A percentile compares a stretch with the other conserved stretches of the same genome.
phyloP scores from a whole-genome alignment of 371 early-diverging fungal genomes.

The Rhizopus sp. region DNA sequence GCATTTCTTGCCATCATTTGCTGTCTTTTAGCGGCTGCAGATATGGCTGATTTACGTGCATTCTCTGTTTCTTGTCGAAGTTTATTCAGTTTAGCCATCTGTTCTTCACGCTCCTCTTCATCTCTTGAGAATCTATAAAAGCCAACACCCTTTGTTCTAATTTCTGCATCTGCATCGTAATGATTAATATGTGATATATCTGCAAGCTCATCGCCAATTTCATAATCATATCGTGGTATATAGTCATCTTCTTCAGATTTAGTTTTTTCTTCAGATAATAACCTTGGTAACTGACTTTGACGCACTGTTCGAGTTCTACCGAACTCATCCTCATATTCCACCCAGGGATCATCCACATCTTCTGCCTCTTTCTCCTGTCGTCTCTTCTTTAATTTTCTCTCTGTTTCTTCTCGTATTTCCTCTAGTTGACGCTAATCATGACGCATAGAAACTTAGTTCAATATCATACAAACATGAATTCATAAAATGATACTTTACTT shows the following conservation, averaged over 20 bases:
- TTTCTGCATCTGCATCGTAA: slow-evolving; percentile 63
- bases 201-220: slow-evolving; percentile 21
- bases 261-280: background rate
- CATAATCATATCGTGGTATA: slow-evolving; percentile 13
- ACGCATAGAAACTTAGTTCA: slow-evolving; percentile 11
- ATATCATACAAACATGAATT: slow-evolving; percentile 7
- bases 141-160: slow-evolving; percentile 74
- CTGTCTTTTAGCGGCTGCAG: slow-evolving; percentile 52
- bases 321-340: slow-evolving; percentile 81
- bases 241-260: background rate
- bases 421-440: slow-evolving; percentile 13
- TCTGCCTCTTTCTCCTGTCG: slow-evolving; percentile 9
- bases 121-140: slow-evolving; percentile 74
- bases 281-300: slow-evolving; percentile 57
- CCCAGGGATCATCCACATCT: slow-evolving; percentile 70
- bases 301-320: slow-evolving; percentile 76
- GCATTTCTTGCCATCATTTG: slow-evolving; percentile 50
- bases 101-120: slow-evolving; percentile 66
- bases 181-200: slow-evolving; percentile 38
- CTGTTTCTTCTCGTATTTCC: slow-evolving; percentile 8
- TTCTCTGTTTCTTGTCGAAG: slow-evolving; percentile 58
- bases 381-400: slow-evolving; percentile 13
- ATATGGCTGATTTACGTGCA: slow-evolving; percentile 38
- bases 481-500: slow-evolving; percentile 20
- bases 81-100: slow-evolving; percentile 64